Conservation (phyloP, 768 basidiomycete genomes). For the Cyclocybe aegerita region DNA sequence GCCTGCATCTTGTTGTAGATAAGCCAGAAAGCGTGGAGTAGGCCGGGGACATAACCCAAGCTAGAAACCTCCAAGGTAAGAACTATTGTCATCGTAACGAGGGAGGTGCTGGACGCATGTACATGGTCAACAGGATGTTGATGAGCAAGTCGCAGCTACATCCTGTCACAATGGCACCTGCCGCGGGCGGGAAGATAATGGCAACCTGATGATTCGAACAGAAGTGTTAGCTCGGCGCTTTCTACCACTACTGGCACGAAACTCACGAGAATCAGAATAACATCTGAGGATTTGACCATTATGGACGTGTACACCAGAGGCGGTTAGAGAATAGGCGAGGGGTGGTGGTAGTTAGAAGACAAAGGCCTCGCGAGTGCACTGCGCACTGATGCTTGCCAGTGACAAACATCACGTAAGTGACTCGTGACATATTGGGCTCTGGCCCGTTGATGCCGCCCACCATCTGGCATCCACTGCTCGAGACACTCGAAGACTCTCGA, state of each 20-base stretch:
- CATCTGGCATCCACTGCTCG: too few relatives aligned
- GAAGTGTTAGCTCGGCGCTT: background rate
- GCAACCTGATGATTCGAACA: slow-evolving; percentile 48
- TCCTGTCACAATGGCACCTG: slow-evolving; percentile 73
- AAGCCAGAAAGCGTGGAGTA: slow-evolving; percentile 82
- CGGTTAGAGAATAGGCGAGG: background rate
- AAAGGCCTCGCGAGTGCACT: background rate
- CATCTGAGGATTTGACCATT: slow-evolving; percentile 68
- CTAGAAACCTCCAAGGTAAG: slow-evolving; percentile 31
- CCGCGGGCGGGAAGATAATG: slow-evolving; percentile 81
- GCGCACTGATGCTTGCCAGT: background rate
- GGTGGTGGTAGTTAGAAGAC: slow-evolving; percentile 10
- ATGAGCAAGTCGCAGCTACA: slow-evolving; percentile 88
- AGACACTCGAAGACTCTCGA: too few relatives aligned
- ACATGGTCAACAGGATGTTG: slow-evolving; percentile 80
- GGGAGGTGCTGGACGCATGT: slow-evolving; percentile 19
- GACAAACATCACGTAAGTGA: too few relatives aligned
- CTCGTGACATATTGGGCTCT: too few relatives aligned
- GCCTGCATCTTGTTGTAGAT: slow-evolving; percentile 91
- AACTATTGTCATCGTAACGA: background rate
- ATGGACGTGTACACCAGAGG: slow-evolving; percentile 8
- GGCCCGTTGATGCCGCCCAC: too few relatives aligned
- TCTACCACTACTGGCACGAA: too few relatives aligned
- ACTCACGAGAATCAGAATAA: slow-evolving; percentile 75
- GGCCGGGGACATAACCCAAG: slow-evolving; percentile 77